Conservation (phyloP, 2,329 filamentous ascomycete genomes). For the Penicillium sp. region DNA sequence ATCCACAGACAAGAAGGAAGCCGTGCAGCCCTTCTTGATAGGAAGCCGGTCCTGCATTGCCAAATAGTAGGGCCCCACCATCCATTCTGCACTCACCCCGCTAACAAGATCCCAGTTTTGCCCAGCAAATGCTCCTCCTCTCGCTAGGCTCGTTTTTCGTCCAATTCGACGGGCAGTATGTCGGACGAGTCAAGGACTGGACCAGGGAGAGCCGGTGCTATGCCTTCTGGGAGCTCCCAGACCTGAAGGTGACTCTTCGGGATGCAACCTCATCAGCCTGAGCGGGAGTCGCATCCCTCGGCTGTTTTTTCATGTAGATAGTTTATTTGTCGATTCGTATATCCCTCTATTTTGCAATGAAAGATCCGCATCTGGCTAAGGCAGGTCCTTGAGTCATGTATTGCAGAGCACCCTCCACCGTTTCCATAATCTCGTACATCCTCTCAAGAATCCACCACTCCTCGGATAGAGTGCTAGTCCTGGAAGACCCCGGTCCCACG, state of each 20-base stretch:
- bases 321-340: not conserved
- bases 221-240: slow-evolving; percentile 34
- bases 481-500: not conserved
- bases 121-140: slow-evolving; percentile 33
- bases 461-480: not conserved
- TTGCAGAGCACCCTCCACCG: not conserved
- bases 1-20: slow-evolving; percentile 30
- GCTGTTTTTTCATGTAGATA: not conserved
- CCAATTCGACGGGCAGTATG: slow-evolving; percentile 31
- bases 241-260: slow-evolving; percentile 26
- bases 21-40: slow-evolving; percentile 32
- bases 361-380: not conserved
- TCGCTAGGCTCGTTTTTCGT: slow-evolving; percentile 31
- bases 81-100: not conserved
- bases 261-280: not conserved
- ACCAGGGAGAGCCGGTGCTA: slow-evolving; percentile 30
- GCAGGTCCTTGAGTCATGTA: not conserved
- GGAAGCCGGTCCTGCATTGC: slow-evolving; percentile 33
- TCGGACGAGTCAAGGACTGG: slow-evolving; percentile 30
- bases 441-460: not conserved
- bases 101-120: slow-evolving; percentile 21
- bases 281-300: not conserved
- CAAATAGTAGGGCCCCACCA: slow-evolving; percentile 23
- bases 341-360: not conserved
- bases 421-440: not conserved